These are phyloP conservation scores for Diaporthe caulivora DNA, from an alignment of 2,329 filamentous ascomycete genomes.

Conservation along the genomic window DNA sequence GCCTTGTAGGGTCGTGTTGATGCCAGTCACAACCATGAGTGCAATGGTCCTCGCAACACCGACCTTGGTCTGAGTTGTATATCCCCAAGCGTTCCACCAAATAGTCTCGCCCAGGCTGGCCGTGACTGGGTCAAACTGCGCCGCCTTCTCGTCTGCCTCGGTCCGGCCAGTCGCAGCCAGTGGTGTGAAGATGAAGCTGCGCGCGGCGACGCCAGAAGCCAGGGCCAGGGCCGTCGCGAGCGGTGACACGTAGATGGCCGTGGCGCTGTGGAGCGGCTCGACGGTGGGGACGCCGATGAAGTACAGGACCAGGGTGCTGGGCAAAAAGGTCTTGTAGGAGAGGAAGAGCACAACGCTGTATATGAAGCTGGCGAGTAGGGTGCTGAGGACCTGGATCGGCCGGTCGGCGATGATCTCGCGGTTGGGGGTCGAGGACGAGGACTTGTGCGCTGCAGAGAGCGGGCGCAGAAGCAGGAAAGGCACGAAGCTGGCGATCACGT, in stretches of 20 bases:
- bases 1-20: constrained; percentile 74
- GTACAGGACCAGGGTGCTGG: constrained; percentile 77
- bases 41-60: constrained; percentile 74
- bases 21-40: constrained; percentile 67
- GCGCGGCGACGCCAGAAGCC: constrained; percentile 76
- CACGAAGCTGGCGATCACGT: constrained; percentile 75
- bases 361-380: constrained; percentile 76
- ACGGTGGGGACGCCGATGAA: constrained; percentile 81
- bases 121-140: constrained; percentile 72
- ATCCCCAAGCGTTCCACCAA: constrained; percentile 79
- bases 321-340: constrained; percentile 78
- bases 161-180: constrained; percentile 67
- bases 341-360: constrained; percentile 81
- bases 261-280: constrained; percentile 74
- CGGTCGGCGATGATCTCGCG: constrained; percentile 74
- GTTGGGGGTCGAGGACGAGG: constrained; percentile 67
- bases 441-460: constrained; percentile 72
- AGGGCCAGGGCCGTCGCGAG: constrained; percentile 60
- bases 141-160: constrained; percentile 60
- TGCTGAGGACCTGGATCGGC: constrained; percentile 73
- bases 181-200: constrained; percentile 82
- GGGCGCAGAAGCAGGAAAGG: constrained; percentile 83
- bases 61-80: constrained; percentile 71
- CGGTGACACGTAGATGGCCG: constrained; percentile 67
- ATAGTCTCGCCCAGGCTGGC: constrained; percentile 79